A percentile compares a stretch with the other conserved stretches of the same genome.
Evolutionary conservation across 1,284 basidiomycete genomes (phyloP).

Genomic region (Leccinum pachyderme): DNA sequence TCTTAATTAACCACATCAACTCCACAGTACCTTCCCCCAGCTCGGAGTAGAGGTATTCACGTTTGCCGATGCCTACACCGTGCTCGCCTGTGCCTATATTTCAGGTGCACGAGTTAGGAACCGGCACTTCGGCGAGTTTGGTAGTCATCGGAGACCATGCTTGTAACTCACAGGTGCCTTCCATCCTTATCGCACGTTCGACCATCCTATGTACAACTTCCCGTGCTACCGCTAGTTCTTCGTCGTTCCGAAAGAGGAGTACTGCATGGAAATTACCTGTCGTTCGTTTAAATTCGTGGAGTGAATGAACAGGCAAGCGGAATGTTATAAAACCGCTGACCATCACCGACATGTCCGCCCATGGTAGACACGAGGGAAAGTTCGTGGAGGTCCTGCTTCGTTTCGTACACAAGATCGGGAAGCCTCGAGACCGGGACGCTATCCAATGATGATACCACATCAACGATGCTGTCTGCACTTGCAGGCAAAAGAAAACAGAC

Average conservation of each 20-base stretch:
- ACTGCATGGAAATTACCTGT: constrained; percentile 42
- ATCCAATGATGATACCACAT: not conserved
- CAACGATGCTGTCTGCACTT: constrained; percentile 26
- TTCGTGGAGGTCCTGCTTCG: constrained; percentile 37
- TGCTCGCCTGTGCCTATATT: constrained; percentile 75
- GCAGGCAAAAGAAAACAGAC: not conserved
- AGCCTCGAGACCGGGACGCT: not conserved
- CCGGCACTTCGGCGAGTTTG: too few species aligned
- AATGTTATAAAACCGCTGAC: not conserved
- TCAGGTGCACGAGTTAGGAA: too few species aligned
- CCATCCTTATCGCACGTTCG: constrained; percentile 66
- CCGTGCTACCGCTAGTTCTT: constrained; percentile 52
- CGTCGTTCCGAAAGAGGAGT: constrained; percentile 52
- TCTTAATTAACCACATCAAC: constrained; percentile 84
- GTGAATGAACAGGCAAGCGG: not conserved
- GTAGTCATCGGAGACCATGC: not conserved
- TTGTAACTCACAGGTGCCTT: constrained; percentile 65
- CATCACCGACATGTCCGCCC: not conserved
- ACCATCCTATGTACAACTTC: constrained; percentile 68
- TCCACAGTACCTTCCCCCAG: constrained; percentile 80
- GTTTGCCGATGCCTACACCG: constrained; percentile 87
- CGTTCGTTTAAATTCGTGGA: not conserved
- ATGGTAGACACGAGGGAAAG: constrained; percentile 43
- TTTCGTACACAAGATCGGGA: not conserved
- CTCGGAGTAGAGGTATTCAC: constrained; percentile 70